Percentiles rank a stretch among this genome's conserved stretches.
These are phyloP conservation scores for Mycosarcoma maydis DNA, from an alignment of 1,284 basidiomycete genomes.

Conservation along the genomic window DNA sequence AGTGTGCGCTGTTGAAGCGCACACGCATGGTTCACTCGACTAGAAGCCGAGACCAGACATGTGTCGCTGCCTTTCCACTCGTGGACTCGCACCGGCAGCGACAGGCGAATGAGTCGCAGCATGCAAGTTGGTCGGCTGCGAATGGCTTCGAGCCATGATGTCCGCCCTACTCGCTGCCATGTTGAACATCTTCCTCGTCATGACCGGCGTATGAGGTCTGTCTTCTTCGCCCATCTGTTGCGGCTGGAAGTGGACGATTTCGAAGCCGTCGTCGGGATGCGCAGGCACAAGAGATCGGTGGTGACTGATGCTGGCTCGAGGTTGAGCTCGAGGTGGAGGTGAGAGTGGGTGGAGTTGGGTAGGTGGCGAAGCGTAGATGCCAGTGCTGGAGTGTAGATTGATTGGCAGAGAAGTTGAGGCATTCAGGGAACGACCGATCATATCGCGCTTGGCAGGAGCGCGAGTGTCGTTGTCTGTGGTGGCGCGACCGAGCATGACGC, in stretches of 20 bases:
- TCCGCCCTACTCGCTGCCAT: not conserved
- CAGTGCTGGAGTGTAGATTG: slow-evolving; percentile 6
- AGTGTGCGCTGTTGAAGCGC: slow-evolving; percentile 16
- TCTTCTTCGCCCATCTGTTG: not conserved
- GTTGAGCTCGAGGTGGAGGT: slow-evolving; percentile 24
- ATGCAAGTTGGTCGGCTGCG: slow-evolving; percentile 12
- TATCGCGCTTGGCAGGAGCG: slow-evolving; percentile 2
- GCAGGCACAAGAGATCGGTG: not conserved
- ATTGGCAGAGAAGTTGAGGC: slow-evolving; percentile 10
- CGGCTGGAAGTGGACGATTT: slow-evolving; percentile 12
- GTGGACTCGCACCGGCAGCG: not conserved
- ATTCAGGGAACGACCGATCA: slow-evolving; percentile 5
- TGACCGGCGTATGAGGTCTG: slow-evolving; percentile 23
- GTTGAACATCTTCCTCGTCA: slow-evolving; percentile 23
- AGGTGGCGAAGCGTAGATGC: slow-evolving; percentile 4
- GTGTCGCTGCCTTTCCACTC: not conserved
- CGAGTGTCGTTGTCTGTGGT: not conserved
- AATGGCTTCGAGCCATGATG: slow-evolving; percentile 27
- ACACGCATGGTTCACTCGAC: not conserved
- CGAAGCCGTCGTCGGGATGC: slow-evolving; percentile 10
- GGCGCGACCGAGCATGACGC: slow-evolving; percentile 18
- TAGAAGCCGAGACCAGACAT: not conserved
- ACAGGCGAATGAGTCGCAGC: not conserved
- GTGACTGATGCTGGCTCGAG: slow-evolving; percentile 22
- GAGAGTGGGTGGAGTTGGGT: slow-evolving; percentile 9